phyloP scores from a whole-genome alignment of 1,139 yeast species.

The Suhomyces bokatorum region DNA sequence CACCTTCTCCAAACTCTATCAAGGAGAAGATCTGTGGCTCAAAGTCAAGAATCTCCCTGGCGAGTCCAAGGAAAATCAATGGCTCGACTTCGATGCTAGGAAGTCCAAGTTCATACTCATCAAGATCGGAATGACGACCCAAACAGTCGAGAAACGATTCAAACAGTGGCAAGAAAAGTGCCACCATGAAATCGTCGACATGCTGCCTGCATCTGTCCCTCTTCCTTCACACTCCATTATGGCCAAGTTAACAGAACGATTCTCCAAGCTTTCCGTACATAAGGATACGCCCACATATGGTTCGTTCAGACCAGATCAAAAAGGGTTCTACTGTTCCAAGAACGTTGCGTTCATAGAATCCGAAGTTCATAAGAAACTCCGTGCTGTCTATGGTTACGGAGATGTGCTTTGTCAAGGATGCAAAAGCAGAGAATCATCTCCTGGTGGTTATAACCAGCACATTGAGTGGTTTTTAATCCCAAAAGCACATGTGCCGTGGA shows the following conservation, averaged over 20 bases:
- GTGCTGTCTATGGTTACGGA: conserved; percentile 44
- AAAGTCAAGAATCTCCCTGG: conserved; percentile 37
- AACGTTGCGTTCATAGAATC: conserved; percentile 40
- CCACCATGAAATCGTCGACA: conserved; percentile 43
- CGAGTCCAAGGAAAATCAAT: conserved; percentile 23
- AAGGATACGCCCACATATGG: not conserved
- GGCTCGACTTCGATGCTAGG: conserved; percentile 42
- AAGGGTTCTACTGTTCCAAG: conserved; percentile 36
- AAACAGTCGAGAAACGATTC: conserved; percentile 42
- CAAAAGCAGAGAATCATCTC: conserved; percentile 9
- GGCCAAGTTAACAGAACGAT: conserved; percentile 7
- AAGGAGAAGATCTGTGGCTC: conserved; percentile 28
- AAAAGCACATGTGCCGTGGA: conserved; percentile 34
- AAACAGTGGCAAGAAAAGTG: conserved; percentile 59
- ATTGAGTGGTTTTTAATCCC: conserved; percentile 63
- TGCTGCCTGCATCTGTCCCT: conserved; percentile 24
- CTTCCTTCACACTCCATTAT: conserved; percentile 2
- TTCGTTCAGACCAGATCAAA: conserved; percentile 8
- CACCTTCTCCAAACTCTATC: conserved; percentile 45
- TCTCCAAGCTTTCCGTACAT: conserved; percentile 12
- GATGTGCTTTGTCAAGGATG: conserved; percentile 45
- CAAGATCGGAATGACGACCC: conserved; percentile 59
- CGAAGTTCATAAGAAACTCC: conserved; percentile 39
- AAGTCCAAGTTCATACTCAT: conserved; percentile 42
- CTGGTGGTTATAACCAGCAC: conserved; percentile 38